Conservation (phyloP, 192 early-diverging fungal species). For the Gigaspora rosea region DNA sequence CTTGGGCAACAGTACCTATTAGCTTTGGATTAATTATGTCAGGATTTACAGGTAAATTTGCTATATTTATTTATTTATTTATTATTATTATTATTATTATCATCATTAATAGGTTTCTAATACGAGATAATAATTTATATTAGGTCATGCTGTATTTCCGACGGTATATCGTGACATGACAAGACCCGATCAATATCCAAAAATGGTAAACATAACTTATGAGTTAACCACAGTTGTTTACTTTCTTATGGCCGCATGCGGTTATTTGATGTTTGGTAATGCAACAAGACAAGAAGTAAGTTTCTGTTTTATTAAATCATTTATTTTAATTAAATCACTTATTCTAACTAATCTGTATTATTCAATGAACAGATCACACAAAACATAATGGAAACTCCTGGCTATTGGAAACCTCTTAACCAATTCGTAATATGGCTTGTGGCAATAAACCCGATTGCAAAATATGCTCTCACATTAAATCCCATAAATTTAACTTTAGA, state of each 20-base stretch:
- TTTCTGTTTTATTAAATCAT: background rate
- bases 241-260: conserved; percentile 50
- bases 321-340: background rate
- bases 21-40: conserved; percentile 59
- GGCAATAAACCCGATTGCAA: conserved; percentile 70
- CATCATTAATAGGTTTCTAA: background rate
- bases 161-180: conserved; percentile 68
- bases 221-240: conserved; percentile 51
- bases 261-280: conserved; percentile 74
- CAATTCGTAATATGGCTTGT: conserved; percentile 60
- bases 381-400: conserved; percentile 62
- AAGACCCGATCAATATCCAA: conserved; percentile 47
- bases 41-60: conserved; percentile 48
- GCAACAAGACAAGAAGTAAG: conserved; percentile 57
- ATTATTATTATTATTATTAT: no score
- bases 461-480: conserved; percentile 66
- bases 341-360: background rate
- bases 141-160: conserved; percentile 69
- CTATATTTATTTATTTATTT: background rate
- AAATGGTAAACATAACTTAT: conserved; percentile 61
- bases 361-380: conserved; percentile 56
- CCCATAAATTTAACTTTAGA: conserved; percentile 58
- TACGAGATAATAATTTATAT: background rate
- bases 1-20: conserved; percentile 42
- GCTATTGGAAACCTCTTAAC: conserved; percentile 53